Conservation (phyloP, 768 basidiomycete species). For the Leccinum longicurvipes region DNA sequence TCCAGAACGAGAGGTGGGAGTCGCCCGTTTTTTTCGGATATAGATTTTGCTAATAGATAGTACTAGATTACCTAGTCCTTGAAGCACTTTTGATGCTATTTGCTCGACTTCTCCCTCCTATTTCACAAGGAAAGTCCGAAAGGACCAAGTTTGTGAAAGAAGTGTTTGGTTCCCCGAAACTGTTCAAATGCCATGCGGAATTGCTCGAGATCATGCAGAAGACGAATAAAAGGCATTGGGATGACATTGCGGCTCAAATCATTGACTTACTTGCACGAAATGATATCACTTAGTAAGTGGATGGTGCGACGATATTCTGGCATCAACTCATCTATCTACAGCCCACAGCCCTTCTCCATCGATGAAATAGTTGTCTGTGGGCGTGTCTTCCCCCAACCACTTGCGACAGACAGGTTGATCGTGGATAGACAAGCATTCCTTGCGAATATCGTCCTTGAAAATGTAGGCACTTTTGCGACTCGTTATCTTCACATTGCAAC, state of each 20-base stretch:
- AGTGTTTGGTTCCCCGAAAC: slow-evolving; percentile 42
- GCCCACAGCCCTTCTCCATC: slow-evolving; percentile 59
- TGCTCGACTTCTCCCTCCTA: slow-evolving; percentile 51
- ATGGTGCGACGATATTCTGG: not conserved
- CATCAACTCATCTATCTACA: slow-evolving; percentile 22
- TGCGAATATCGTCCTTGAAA: slow-evolving; percentile 41
- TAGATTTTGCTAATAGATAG: not conserved
- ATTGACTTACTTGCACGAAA: slow-evolving; percentile 44
- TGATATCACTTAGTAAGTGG: slow-evolving; percentile 48
- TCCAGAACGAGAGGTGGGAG: slow-evolving; percentile 45
- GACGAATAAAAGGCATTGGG: slow-evolving; percentile 49
- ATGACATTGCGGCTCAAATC: slow-evolving; percentile 45
- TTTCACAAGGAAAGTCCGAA: slow-evolving; percentile 32
- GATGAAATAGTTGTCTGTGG: slow-evolving; percentile 38
- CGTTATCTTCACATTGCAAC: slow-evolving; percentile 1
- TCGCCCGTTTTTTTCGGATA: not conserved
- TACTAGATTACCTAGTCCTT: slow-evolving; percentile 51
- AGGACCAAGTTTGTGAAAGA: slow-evolving; percentile 48
- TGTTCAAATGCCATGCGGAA: slow-evolving; percentile 36
- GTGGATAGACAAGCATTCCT: slow-evolving; percentile 50
- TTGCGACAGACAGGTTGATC: slow-evolving; percentile 45
- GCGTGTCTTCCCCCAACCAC: slow-evolving; percentile 32
- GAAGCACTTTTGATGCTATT: slow-evolving; percentile 57
- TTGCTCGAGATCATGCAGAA: slow-evolving; percentile 42
- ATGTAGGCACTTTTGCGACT: slow-evolving; percentile 8